phyloP scores from a whole-genome alignment of 495 filamentous ascomycete genomes.

The Physcia stellaris region DNA sequence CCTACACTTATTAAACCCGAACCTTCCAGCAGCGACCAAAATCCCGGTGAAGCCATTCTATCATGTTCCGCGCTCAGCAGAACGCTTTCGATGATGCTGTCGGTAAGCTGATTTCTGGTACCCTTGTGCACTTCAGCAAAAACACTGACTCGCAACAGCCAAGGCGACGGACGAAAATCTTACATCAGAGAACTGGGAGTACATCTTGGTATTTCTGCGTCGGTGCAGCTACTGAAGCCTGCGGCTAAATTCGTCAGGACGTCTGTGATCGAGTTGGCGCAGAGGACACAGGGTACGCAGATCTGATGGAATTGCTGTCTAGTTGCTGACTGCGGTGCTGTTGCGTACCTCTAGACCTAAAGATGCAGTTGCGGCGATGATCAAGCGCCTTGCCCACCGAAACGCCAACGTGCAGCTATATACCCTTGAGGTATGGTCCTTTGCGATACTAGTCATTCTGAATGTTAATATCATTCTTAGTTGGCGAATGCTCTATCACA shows the following conservation, averaged over 20 bases:
- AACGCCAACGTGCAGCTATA: constrained; percentile 99
- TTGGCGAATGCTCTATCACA: constrained; percentile 89
- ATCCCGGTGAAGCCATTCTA: too few species aligned
- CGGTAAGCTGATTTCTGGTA: constrained; percentile 35
- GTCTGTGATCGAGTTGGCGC: constrained; percentile 82
- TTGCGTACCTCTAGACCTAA: constrained; percentile 68
- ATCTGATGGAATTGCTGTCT: too few species aligned
- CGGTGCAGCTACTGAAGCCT: background rate
- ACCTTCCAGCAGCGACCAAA: background rate
- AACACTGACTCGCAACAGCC: constrained; percentile 35
- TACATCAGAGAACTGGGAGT: constrained; percentile 96
- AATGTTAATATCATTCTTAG: constrained; percentile 17
- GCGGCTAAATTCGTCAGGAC: constrained; percentile 38
- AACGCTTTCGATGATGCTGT: constrained; percentile 74
- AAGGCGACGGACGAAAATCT: constrained; percentile 99
- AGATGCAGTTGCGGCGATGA: constrained; percentile 86
- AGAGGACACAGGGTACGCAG: constrained; percentile 47
- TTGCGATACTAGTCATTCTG: background rate
- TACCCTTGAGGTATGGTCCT: constrained; percentile 64
- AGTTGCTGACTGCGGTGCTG: too few species aligned
- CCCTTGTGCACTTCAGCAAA: background rate
- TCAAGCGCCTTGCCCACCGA: constrained; percentile 88
- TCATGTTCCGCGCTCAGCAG: constrained; percentile 69
- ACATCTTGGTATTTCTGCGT: constrained; percentile 54
- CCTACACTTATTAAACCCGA: too few species aligned